Base-by-base conservation (phyloP, 495 filamentous ascomycete genomes). In the Amniculicola lignicola region DNA sequence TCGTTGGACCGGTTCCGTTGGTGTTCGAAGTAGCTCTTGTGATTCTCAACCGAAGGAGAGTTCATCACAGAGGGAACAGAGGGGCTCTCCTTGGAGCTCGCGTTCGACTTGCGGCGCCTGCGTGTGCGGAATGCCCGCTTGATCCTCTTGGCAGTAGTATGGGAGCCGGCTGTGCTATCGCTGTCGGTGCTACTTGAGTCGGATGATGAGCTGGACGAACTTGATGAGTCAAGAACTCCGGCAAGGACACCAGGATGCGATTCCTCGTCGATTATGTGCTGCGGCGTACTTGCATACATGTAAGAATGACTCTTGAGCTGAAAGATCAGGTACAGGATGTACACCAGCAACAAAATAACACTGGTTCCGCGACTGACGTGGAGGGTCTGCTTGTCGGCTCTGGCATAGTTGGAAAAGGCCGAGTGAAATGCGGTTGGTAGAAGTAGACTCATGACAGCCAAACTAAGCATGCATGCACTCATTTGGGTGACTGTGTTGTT, bases 401-500 rank as follows among this genome's bases (percentile, higher is more conserved):
- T 70, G 0, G 24, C 59, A n/a, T 63, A 66, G 63, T 82, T 76
- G 35, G 73, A 82, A 70, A 88, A 95, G 0, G 89, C 90, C n/a
- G 88, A 86, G 64, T 95, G 89, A 72, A 95, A 95, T 9, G 89
- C 90, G 36, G 90, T 95, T 76, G 88, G 88, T 5, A 94, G 70
- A 1, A 94, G 72, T 3, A 96, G 75, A 72, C 89, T 94, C 67
- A 85, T 89, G 16, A 95, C 90, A 66, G 86, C 89, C 70, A 96
- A 73, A 74, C 88, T 90, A 56, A 96, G 82, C 40, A 96, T 75
- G 72, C 88, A 94, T 23, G 90, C 89, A 64, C 90, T 95, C 87
- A 93, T 96, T 71, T 95, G 89, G 2, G 90, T 95, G 42, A 94
- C 87, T 21, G 88, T 94, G 71, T 82, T 93, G 70, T 96, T 96